Evolutionary conservation across 75 land plant genomes (phyloP), one percentile per base, ranked within the genome.

Genomic region (Sequoia sempervirens): DNA sequence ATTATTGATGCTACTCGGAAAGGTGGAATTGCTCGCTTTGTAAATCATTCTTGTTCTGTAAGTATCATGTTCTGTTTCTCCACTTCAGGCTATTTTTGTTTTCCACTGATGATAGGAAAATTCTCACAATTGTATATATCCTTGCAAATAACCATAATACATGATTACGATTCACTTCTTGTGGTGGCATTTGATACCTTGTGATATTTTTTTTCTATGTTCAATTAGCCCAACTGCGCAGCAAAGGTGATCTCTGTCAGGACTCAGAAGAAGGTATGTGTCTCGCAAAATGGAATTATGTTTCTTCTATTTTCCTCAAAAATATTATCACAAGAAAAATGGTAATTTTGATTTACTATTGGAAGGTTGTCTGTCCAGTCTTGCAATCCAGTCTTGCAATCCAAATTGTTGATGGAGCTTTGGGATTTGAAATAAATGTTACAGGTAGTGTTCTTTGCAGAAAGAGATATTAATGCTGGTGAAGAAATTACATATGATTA

Each of bases 11-110:
- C 96, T 43, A 95, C 96, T 52, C 86, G 91, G 53, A 95, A 89
- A 84, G 96, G 96, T 46, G 96, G 96, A 36, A 93, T 95, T 84
- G 96, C 96, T 69, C 93, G 96, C 18, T 95, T 93, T 93, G 96
- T 93, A 36, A 95, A 95, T 47, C 96, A 95, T 86, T 95, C 96
- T 47, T 95, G 96, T 85, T 87, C 86, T 90, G 95, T 94, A 85
- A 88, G 87, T 64, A 66, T 45, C 10, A 6, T 9, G 72, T 68
- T n/a, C 5, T 68, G 12, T 68, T 28, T 68, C 40, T 28, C 5
- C n/a, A 32, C 14, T 46, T 61, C n/a, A 64, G 37, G 28, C 46
- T 72, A 50, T 32, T 6, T 78, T 78, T 43, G 28, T 26, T 78
- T 78, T 26, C 38, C 76, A 20, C 45, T 45, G 14, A 26, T 45